Conservation (phyloP, 1,284 basidiomycete genomes). For the Apiotrichum siamense region DNA sequence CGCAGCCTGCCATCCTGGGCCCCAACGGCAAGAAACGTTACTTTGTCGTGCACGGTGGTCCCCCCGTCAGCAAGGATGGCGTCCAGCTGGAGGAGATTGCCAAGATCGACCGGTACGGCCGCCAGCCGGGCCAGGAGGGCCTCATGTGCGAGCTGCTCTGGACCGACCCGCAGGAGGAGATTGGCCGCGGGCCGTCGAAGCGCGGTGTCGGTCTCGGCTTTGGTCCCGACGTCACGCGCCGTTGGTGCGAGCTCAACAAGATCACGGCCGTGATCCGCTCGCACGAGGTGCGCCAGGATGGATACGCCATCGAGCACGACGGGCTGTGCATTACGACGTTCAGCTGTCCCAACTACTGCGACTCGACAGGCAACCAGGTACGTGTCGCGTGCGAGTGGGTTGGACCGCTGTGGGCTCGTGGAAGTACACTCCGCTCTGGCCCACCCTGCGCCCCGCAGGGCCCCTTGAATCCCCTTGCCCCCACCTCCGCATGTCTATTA, state of each 20-base stretch:
- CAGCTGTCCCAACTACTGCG: slow-evolving; percentile 48
- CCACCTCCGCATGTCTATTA: too few relatives aligned
- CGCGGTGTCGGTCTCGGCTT: slow-evolving; percentile 93
- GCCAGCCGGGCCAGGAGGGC: slow-evolving; percentile 90
- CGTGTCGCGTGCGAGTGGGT: slow-evolving; percentile 6
- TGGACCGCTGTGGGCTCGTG: neutral
- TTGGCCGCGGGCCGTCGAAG: slow-evolving; percentile 94
- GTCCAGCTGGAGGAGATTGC: slow-evolving; percentile 89
- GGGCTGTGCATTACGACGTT: slow-evolving; percentile 49
- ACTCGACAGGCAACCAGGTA: slow-evolving; percentile 49
- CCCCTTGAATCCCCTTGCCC: too few relatives aligned
- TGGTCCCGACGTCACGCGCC: slow-evolving; percentile 82
- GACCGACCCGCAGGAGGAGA: slow-evolving; percentile 88
- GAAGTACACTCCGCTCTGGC: too few relatives aligned
- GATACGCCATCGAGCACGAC: slow-evolving; percentile 57
- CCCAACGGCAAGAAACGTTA: slow-evolving; percentile 78
- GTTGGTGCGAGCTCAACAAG: slow-evolving; percentile 82
- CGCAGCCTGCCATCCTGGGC: slow-evolving; percentile 61
- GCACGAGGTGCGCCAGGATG: slow-evolving; percentile 88
- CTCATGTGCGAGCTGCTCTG: slow-evolving; percentile 86
- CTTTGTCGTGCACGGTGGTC: slow-evolving; percentile 92
- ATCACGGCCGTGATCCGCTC: slow-evolving; percentile 87
- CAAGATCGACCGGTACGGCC: slow-evolving; percentile 77
- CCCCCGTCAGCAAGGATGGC: slow-evolving; percentile 84
- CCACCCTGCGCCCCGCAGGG: too few relatives aligned